Base-by-base conservation (phyloP, 2,329 filamentous ascomycete species). In the Didymella segeticola region DNA sequence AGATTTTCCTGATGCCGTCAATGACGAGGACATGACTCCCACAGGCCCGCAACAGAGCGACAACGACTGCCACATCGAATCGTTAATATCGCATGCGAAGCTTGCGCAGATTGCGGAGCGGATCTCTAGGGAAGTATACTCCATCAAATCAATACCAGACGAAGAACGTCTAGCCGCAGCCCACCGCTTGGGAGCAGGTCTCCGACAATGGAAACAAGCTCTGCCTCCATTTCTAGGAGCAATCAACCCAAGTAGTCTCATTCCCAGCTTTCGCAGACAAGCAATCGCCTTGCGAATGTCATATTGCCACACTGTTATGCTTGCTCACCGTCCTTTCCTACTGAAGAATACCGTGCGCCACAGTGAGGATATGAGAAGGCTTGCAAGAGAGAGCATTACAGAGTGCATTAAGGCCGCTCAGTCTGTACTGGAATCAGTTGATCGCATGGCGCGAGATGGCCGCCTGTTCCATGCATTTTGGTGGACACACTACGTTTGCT, bases 1-100 rank as follows among this genome's bases (percentile, higher is more conserved):
- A 52, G 79, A 81, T 2, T 76, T 84, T n/a, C 85, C 85, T 0
- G 78, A 78, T 14, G 61, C 75, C 1, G 77, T 85, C 36, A 83
- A 85, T 48, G 84, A 87, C 53, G 80, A 84, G 30, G 79, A 85
- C 25, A 80, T 87, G 71, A 77, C 80, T 61, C 77, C 8, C 63
- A 77, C 26, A 72, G 81, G 20, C 64, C 76, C 7, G 56, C 61
- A 1, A 53, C 11, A 15, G 17, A 37, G 43, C 25, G 42, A 57
- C 3, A 75, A 77, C 26, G 81, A 84, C 11, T 83, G 82, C 25
- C 77, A 82, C 45, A 79, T 84, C n/a, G 77, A 81, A 48, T 79
- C 73, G 30, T 69, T 77, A 31, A 77, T 78, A 46, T 81, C 70
- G 62, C 83, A 78, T 63, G 80, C 70, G 38, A 80, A 70, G 66